Evolutionary conservation across 305 asterid genomes (phyloP).

Genomic region (Solanum hybrid): DNA sequence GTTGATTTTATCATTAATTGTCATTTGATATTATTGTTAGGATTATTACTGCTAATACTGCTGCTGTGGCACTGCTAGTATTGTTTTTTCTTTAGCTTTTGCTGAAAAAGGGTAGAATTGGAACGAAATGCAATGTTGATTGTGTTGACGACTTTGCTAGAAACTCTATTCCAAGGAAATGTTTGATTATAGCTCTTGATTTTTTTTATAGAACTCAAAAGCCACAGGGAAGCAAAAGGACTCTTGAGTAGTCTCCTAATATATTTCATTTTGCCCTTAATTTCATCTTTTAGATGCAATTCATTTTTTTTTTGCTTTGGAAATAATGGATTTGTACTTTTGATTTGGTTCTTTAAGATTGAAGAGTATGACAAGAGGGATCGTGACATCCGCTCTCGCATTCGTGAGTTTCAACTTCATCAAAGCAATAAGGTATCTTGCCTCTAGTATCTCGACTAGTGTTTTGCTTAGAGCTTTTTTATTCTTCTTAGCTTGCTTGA

Average conservation of each 20-base stretch:
- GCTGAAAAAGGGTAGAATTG: not conserved
- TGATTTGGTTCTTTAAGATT: conserved; percentile 30
- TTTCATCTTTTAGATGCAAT: not conserved
- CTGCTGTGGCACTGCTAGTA: not conserved
- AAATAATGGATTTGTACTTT: not conserved
- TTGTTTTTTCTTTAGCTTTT: not conserved
- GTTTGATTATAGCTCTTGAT: not conserved
- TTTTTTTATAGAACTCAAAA: not conserved
- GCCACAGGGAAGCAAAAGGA: not conserved
- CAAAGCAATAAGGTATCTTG: conserved; percentile 52
- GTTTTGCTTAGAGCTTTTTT: not conserved
- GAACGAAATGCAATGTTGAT: not conserved
- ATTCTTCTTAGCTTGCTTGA: not conserved
- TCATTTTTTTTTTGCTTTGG: not conserved
- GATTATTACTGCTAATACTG: not conserved
- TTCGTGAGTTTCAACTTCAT: conserved; percentile 57
- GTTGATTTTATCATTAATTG: not conserved
- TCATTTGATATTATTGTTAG: not conserved
- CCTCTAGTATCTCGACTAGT: not conserved
- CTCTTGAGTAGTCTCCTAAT: not conserved
- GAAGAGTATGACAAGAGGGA: conserved; percentile 36
- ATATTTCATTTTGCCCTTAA: not conserved
- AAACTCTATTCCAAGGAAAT: not conserved
- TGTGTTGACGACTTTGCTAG: not conserved
- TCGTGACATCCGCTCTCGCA: conserved; percentile 30